Conservation (phyloP, 1,284 basidiomycete species). For the Papiliotrema fonsecae region DNA sequence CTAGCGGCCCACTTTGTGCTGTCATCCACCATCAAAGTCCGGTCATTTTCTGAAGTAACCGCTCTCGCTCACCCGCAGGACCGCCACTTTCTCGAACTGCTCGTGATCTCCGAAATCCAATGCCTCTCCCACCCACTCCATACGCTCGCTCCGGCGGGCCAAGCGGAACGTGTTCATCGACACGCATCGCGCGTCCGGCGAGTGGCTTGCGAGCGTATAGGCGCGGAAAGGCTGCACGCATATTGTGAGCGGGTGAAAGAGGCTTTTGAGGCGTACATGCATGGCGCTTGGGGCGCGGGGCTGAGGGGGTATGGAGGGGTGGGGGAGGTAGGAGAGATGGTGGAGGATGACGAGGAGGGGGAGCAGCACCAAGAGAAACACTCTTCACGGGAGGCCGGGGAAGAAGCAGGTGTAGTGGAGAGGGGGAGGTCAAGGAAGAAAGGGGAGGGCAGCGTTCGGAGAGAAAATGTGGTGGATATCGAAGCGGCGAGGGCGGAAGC, state of each 20-base stretch:
- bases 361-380: neutral
- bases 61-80: conserved; percentile 24
- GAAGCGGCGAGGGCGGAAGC: neutral
- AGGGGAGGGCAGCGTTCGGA: conserved; percentile 3
- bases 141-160: conserved; percentile 7
- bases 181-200: conserved; percentile 38
- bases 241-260: conserved; percentile 43
- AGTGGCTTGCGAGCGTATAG: conserved; percentile 42
- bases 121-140: conserved; percentile 33
- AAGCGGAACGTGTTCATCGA: conserved; percentile 32
- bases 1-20: no score
- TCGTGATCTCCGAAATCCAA: conserved; percentile 42
- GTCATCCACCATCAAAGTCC: neutral
- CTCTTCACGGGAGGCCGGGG: neutral
- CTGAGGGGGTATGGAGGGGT: neutral
- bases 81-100: conserved; percentile 42
- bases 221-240: conserved; percentile 40
- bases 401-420: neutral
- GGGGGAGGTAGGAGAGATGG: conserved; percentile 4
- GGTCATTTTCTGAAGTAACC: neutral
- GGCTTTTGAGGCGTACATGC: conserved; percentile 42
- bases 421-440: neutral
- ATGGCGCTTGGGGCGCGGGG: conserved; percentile 16
- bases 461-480: neutral
- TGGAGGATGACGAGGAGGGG: neutral